Conservation (phyloP, 331 rosid genomes). For the Malus hybrid region DNA sequence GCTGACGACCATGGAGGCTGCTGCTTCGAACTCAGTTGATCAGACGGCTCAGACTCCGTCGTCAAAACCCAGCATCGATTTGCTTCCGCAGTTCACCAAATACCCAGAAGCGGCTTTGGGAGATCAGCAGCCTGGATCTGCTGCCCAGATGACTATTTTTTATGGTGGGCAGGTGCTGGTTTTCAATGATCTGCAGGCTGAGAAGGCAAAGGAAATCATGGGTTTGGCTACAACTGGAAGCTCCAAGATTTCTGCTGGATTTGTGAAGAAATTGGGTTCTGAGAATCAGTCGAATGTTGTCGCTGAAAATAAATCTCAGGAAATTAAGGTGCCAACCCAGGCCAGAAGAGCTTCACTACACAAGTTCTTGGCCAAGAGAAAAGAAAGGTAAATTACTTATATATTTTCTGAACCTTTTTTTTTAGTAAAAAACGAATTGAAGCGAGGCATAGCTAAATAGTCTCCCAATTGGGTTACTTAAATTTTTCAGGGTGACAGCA, state of each 20-base stretch:
- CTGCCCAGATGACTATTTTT: conserved; percentile 57
- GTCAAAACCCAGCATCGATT: conserved; percentile 13
- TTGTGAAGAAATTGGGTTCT: not conserved
- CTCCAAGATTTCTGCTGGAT: conserved; percentile 15
- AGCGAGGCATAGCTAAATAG: no score
- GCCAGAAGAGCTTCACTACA: conserved; percentile 79
- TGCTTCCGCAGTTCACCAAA: conserved; percentile 26
- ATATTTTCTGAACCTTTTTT: not conserved
- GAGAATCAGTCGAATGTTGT: not conserved
- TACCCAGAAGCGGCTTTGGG: not conserved
- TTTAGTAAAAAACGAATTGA: not conserved
- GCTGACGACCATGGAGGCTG: conserved; percentile 28
- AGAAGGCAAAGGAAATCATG: conserved; percentile 67
- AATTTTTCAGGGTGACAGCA: conserved; percentile 46
- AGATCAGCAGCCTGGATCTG: conserved; percentile 15
- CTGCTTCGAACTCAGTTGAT: conserved; percentile 6
- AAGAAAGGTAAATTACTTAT: conserved; percentile 51
- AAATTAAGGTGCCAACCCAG: conserved; percentile 13
- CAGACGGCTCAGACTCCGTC: conserved; percentile 15
- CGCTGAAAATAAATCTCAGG: not conserved
- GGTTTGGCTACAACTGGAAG: conserved; percentile 55
- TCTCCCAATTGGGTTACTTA: not conserved
- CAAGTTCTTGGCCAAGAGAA: conserved; percentile 80
- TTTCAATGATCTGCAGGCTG: conserved; percentile 44
- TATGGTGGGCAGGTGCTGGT: conserved; percentile 58